Evolutionary conservation across 805 yeast species (phyloP), one percentile per base, ranked within the genome.

Genomic region (Clavispora fructus): DNA sequence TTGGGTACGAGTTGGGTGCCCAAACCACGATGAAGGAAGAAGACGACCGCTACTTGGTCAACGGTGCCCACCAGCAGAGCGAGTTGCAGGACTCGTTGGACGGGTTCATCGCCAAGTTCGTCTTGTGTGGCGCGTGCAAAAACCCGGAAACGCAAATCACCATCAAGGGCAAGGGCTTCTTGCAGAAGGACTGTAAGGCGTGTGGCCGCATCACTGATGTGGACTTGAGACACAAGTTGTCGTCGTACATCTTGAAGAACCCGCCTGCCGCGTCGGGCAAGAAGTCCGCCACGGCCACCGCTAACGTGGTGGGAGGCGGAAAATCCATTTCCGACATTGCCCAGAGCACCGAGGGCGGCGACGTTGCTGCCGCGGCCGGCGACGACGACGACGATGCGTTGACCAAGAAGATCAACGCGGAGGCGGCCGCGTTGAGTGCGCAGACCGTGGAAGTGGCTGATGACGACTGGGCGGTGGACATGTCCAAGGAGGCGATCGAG

Each of bases 381-480:
- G 81, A 70, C 49, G 78, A 78, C 33, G 86, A 83, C 55, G 88
- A 85, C 53, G 92, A 86, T 62, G 84, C 79, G 45, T 75, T 87
- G 55, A 82, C 94, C 39, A 78, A 82, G 62, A 85, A 85, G 61
- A 85, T 86, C 74, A 84, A 81, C 64, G 89, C 94, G 40, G 95
- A 87, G 65, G 95, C 94, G 17, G 84, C 89, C 11, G 79, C 75
- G 35, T 73, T 87, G 49, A 75, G 79, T 32, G 51, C 57, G 32
- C 55, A 57, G 25, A 78, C 78, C 42, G 78, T 80, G 49, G 82
- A 78, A 50, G 85, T 87, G 45, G 83, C 83, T 53, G 96, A 90
- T 63, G 97, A 87, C 56, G 96, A 88, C 55, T 92, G 98, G 98
- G 89, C 97, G 16, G 96, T 91, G 38, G 99, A 92, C 67, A 88